Conservation (phyloP, 2,329 filamentous ascomycete genomes). For the Davidsoniella neocaledoniae region DNA sequence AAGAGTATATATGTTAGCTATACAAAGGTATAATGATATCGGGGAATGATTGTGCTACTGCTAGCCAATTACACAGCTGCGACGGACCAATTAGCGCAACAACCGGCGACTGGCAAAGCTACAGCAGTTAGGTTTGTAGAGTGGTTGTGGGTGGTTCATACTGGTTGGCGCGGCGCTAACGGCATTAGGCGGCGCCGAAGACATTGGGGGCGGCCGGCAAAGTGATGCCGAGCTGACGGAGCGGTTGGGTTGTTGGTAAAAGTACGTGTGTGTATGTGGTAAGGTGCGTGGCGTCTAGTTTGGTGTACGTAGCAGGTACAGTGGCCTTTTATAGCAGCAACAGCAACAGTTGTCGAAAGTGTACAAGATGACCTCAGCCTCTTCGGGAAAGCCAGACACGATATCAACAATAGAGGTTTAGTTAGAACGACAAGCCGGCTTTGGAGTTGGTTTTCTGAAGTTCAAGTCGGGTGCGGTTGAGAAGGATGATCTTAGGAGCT, state of each 20-base stretch:
- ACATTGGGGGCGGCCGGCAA: conserved; percentile 5
- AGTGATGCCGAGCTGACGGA: background rate
- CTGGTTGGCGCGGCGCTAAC: conserved; percentile 6
- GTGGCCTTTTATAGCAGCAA: background rate
- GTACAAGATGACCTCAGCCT: no score
- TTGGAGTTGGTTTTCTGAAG: no score
- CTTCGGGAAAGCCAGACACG: no score
- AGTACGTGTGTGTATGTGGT: background rate
- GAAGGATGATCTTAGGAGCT: background rate
- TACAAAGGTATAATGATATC: background rate
- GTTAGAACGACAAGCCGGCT: no score
- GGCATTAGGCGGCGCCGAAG: conserved; percentile 6
- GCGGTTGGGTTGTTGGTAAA: background rate
- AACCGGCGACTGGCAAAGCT: background rate
- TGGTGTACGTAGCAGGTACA: background rate
- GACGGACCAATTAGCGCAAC: no score
- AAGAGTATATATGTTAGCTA: background rate
- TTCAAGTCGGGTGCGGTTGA: background rate
- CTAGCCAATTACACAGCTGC: no score
- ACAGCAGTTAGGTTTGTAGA: background rate
- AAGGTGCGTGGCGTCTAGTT: background rate
- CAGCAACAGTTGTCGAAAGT: background rate
- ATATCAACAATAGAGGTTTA: no score
- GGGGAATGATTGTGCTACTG: no score
- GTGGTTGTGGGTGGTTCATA: background rate